These are phyloP conservation scores for Aquanectria penicillioides DNA, from an alignment of 2,329 filamentous ascomycete genomes.

Conservation along the genomic window DNA sequence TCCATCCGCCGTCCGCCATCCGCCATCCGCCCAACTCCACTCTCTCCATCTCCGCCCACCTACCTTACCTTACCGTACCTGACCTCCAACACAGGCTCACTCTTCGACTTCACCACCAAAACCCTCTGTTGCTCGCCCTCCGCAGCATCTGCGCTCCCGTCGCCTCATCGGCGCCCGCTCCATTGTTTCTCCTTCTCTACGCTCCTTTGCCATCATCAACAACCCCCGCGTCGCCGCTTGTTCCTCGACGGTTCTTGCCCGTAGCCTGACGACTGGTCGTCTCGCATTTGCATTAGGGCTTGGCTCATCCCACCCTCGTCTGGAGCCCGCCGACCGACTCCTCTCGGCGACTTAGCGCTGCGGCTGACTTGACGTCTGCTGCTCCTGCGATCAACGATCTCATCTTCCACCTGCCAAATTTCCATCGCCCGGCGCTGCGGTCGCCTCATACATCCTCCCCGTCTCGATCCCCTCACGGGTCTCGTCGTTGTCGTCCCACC, in stretches of 20 bases:
- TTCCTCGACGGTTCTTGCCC: slow-evolving; percentile 32
- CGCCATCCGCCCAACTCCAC: slow-evolving; percentile 30
- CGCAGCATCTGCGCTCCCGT: slow-evolving; percentile 28
- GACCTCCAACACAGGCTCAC: slow-evolving; percentile 31
- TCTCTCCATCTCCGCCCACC: slow-evolving; percentile 27
- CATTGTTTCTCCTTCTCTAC: slow-evolving; percentile 40
- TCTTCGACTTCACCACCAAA: slow-evolving; percentile 35
- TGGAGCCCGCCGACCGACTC: slow-evolving; percentile 31
- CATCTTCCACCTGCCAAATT: slow-evolving; percentile 18
- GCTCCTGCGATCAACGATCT: slow-evolving; percentile 28
- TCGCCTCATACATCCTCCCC: slow-evolving; percentile 19
- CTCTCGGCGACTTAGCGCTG: slow-evolving; percentile 36
- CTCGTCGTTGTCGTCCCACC: slow-evolving; percentile 32
- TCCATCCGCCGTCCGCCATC: slow-evolving; percentile 25
- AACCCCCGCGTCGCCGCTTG: slow-evolving; percentile 17
- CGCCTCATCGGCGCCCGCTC: slow-evolving; percentile 22
- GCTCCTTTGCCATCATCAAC: slow-evolving; percentile 37
- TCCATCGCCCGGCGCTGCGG: slow-evolving; percentile 28
- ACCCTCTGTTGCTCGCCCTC: slow-evolving; percentile 36
- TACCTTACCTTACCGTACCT: slow-evolving; percentile 16
- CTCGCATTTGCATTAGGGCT: slow-evolving; percentile 45
- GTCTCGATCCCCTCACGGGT: slow-evolving; percentile 25
- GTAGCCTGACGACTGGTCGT: slow-evolving; percentile 45
- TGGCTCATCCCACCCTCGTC: slow-evolving; percentile 39
- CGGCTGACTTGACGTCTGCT: slow-evolving; percentile 41